A percentile compares a stretch with the other conserved stretches of the same genome.
phyloP scores from a whole-genome alignment of 2,329 filamentous ascomycete species.

The Neofusicoccum parvum region DNA sequence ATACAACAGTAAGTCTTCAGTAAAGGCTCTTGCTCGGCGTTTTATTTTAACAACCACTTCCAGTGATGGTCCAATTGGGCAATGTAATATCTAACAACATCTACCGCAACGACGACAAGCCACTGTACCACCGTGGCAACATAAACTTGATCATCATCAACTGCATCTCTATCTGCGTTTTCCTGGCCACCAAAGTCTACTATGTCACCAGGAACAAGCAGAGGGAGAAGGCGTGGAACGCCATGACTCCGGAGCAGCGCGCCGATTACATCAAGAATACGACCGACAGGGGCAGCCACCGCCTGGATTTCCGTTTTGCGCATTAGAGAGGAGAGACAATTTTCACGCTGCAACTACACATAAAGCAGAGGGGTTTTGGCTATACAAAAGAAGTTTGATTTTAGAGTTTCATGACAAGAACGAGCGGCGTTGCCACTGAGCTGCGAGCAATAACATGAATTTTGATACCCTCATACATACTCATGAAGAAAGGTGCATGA shows the following conservation, averaged over 20 bases:
- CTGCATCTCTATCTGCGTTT: constrained; percentile 35
- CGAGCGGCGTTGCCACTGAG: no score
- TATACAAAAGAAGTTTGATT: no score
- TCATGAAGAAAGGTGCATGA: no score
- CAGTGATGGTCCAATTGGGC: constrained; percentile 49
- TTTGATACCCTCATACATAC: no score
- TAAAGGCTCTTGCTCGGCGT: neutral
- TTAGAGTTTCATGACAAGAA: no score
- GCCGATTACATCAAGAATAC: constrained; percentile 32
- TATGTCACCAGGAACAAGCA: constrained; percentile 46
- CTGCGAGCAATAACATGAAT: no score
- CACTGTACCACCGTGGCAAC: constrained; percentile 49
- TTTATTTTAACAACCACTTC: constrained; percentile 27
- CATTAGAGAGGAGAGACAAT: constrained; percentile 24
- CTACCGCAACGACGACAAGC: constrained; percentile 51
- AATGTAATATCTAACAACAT: constrained; percentile 52
- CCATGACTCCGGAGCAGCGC: constrained; percentile 31
- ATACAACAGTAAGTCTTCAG: constrained; percentile 33
- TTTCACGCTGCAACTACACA: no score
- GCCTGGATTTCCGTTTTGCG: constrained; percentile 35
- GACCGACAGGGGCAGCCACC: constrained; percentile 34
- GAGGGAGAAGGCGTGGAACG: constrained; percentile 32
- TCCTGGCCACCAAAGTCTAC: constrained; percentile 41
- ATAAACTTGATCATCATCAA: constrained; percentile 36
- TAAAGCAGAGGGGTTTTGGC: no score